These are phyloP conservation scores for Karstenula rhodostoma DNA, from an alignment of 2,329 filamentous ascomycete genomes.

Conservation along the genomic window DNA sequence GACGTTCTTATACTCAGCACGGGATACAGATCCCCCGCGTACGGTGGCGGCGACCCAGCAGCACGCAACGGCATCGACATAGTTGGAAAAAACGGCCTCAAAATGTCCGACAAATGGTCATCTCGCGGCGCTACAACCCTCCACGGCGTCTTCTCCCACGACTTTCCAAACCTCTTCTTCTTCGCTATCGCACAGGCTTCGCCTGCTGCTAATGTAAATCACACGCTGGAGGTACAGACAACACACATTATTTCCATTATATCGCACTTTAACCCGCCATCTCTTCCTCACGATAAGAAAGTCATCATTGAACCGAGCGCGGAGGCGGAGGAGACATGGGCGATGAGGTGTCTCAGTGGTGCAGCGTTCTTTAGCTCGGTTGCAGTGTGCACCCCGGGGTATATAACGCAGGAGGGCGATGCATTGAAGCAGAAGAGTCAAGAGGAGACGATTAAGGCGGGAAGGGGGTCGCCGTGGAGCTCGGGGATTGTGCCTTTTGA, in stretches of 20 bases:
- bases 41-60: slow-evolving; percentile 24
- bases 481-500: not conserved
- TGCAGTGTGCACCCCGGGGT: slow-evolving; percentile 4
- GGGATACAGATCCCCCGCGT: slow-evolving; percentile 42
- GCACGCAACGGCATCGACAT: slow-evolving; percentile 42
- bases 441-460: not conserved
- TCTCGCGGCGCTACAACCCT: slow-evolving; percentile 53
- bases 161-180: slow-evolving; percentile 30
- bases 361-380: slow-evolving; percentile 1
- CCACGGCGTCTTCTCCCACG: slow-evolving; percentile 44
- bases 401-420: slow-evolving; percentile 4
- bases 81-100: slow-evolving; percentile 53
- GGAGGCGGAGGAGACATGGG: slow-evolving; percentile 19
- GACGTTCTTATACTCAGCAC: slow-evolving; percentile 58
- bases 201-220: slow-evolving; percentile 9
- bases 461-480: not conserved
- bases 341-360: slow-evolving; percentile 11
- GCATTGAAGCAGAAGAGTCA: not conserved
- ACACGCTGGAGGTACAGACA: slow-evolving; percentile 1
- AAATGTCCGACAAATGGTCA: slow-evolving; percentile 55
- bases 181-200: slow-evolving; percentile 6
- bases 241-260: slow-evolving; percentile 10
- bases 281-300: not conserved
- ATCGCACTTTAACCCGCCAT: slow-evolving; percentile 3
- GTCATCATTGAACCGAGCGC: slow-evolving; percentile 16